Evolutionary conservation across 2,329 filamentous ascomycete species (phyloP).

Genomic region (Fusarium setosum): DNA sequence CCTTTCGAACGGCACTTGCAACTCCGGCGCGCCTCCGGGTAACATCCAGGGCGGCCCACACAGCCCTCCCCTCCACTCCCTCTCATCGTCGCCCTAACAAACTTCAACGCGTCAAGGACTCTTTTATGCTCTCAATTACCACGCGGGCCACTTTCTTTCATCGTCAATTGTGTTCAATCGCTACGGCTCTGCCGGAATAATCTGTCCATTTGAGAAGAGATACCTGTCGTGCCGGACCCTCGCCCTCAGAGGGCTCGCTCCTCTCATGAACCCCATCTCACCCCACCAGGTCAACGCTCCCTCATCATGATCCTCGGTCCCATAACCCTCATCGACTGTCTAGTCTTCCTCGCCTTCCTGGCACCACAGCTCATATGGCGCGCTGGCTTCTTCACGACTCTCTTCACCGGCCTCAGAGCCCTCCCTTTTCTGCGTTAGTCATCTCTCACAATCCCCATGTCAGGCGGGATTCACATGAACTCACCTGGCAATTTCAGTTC

Average conservation of each 20-base stretch:
- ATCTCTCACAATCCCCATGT: neutral
- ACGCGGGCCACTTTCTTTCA: neutral
- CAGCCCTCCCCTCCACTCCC: constrained; percentile 22
- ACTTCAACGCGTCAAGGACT: constrained; percentile 32
- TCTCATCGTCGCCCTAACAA: constrained; percentile 33
- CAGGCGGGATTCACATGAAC: constrained; percentile 14
- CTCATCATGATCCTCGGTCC: constrained; percentile 76
- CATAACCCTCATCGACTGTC: constrained; percentile 80
- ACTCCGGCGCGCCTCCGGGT: too few species aligned
- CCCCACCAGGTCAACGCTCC: constrained; percentile 6
- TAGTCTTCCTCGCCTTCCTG: constrained; percentile 78
- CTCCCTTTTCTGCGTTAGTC: constrained; percentile 77
- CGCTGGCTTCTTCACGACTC: constrained; percentile 70
- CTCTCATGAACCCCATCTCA: constrained; percentile 20
- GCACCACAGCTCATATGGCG: constrained; percentile 77
- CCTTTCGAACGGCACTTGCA: too few species aligned
- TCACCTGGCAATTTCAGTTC: constrained; percentile 37
- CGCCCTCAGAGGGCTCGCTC: constrained; percentile 2
- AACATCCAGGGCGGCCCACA: too few species aligned
- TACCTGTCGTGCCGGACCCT: neutral
- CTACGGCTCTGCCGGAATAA: neutral
- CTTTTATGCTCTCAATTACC: constrained; percentile 7
- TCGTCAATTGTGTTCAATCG: neutral
- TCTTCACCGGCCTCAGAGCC: constrained; percentile 67
- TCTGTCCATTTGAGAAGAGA: neutral